phyloP scores from a whole-genome alignment of 352 stramenopile genomes.

The Phytophthora foliorum region DNA sequence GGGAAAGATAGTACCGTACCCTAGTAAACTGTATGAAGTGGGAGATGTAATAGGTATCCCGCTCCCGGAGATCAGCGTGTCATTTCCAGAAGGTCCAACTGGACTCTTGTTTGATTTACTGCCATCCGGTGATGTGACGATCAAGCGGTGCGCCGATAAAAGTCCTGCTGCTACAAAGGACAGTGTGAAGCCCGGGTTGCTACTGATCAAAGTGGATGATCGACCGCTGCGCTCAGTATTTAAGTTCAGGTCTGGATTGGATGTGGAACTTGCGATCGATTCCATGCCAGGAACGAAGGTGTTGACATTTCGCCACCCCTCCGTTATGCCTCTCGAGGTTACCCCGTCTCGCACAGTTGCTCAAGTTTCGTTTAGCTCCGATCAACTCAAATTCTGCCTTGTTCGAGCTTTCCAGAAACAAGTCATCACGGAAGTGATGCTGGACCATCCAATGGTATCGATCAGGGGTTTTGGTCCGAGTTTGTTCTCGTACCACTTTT shows the following conservation, averaged over 20 bases:
- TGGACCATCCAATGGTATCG: constrained; percentile 57
- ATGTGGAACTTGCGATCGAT: constrained; percentile 70
- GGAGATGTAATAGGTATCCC: constrained; percentile 82
- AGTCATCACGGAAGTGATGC: constrained; percentile 66
- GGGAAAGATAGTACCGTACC: constrained; percentile 49
- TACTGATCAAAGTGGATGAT: constrained; percentile 81
- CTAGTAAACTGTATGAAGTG: constrained; percentile 70
- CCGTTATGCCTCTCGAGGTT: constrained; percentile 61
- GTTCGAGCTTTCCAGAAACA: constrained; percentile 72
- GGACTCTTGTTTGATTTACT: constrained; percentile 70
- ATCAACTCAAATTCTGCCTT: constrained; percentile 75
- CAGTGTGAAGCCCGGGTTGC: constrained; percentile 72
- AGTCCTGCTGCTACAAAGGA: constrained; percentile 72
- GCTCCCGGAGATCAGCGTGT: constrained; percentile 83
- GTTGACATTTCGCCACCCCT: constrained; percentile 85
- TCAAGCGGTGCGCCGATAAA: constrained; percentile 58
- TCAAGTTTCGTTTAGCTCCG: constrained; percentile 57
- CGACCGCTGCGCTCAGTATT: constrained; percentile 60
- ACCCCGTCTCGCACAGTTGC: constrained; percentile 66
- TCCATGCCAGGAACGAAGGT: constrained; percentile 57
- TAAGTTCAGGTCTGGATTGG: constrained; percentile 56
- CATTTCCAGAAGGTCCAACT: constrained; percentile 70
- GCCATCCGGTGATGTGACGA: constrained; percentile 48
- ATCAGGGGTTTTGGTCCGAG: constrained; percentile 83
- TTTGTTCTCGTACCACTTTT: constrained; percentile 86